Evolutionary conservation across 805 yeast genomes (phyloP), one percentile per base, ranked within the genome.

Genomic region (Wickerhamiella allomyrinae): DNA sequence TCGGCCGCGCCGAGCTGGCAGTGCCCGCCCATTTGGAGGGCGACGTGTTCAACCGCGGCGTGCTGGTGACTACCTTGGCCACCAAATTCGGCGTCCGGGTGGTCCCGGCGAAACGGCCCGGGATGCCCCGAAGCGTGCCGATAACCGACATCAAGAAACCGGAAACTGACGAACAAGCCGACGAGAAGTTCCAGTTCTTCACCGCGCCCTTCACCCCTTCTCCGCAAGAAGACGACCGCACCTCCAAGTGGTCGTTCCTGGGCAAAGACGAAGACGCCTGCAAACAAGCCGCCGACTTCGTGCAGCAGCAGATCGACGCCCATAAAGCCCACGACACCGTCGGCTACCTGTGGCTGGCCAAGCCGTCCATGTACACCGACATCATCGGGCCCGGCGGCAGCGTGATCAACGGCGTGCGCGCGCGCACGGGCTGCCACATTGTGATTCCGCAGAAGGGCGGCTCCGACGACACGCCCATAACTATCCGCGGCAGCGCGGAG

Each of bases 361-460:
- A 73, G 44, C 61, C 74, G 11, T 55, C 61, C 21, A 57, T 57
- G 36, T 79, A 80, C 59, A 71, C 79, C 44, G 72, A 68, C 57
- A 66, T 84, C 41, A 73, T 85, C 48, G 95, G 95, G 7, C 76
- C 84, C 13, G 78, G 74, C 50, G 95, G 95, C 37, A 61, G 76
- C 27, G 75, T 72, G 47, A 67, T 84, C 55, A 74, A 70, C 53
- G 62, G 63, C 49, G 69, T 83, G 45, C 76, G 91, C 64, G 63
- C 65, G 21, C 63, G 68, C 44, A 66, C 80, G 3, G 46, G 46
- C n/a, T 42, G 50, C 37, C n/a, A 19, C 7, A 44, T 53, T 11
- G 48, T 44, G 17, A 43, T 51, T 17, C 49, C 47, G 37, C 38
- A 43, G 37, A 40, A 42, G 29, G 39, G 41, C n/a, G 38, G 43